phyloP scores from a whole-genome alignment of 345 rosid species.

The thale cress (Arabidopsis thaliana) region DNA sequence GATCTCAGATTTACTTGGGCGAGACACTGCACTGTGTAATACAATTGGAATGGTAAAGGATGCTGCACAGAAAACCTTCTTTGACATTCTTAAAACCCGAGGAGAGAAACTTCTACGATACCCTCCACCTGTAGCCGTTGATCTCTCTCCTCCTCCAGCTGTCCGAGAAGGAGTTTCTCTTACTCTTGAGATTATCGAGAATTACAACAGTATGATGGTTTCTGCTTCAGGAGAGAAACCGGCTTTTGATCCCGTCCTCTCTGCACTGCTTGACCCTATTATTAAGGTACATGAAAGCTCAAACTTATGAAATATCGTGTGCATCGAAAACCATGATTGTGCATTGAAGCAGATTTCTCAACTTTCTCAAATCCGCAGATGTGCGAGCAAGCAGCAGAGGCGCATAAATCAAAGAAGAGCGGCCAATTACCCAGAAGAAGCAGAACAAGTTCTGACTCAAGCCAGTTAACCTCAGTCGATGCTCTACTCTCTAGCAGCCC shows the following conservation, averaged over 20 bases:
- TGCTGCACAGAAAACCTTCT: slow-evolving; percentile 93
- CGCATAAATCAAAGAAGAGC: slow-evolving; percentile 77
- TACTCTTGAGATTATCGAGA: slow-evolving; percentile 89
- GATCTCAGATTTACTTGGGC: slow-evolving; percentile 92
- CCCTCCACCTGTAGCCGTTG: slow-evolving; percentile 93
- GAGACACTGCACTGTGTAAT: slow-evolving; percentile 84
- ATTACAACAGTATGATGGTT: slow-evolving; percentile 82
- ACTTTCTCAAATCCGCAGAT: slow-evolving; percentile 55
- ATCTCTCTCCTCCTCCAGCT: slow-evolving; percentile 95
- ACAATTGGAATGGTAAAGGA: slow-evolving; percentile 86
- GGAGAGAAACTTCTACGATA: slow-evolving; percentile 95
- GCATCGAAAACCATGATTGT: slow-evolving; percentile 4
- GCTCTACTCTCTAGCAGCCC: slow-evolving; percentile 79
- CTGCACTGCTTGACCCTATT: slow-evolving; percentile 91
- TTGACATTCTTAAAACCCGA: slow-evolving; percentile 83
- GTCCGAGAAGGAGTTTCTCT: slow-evolving; percentile 93
- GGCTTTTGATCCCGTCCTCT: slow-evolving; percentile 78
- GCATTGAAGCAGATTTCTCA: slow-evolving; percentile 21
- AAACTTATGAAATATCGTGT: not conserved
- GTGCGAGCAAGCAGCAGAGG: slow-evolving; percentile 98
- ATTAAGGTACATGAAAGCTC: slow-evolving; percentile 64
- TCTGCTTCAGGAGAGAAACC: slow-evolving; percentile 68
- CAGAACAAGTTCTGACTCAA: slow-evolving; percentile 65
- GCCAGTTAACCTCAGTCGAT: slow-evolving; percentile 78
- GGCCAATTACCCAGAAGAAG: slow-evolving; percentile 72